A percentile compares a stretch with the other conserved stretches of the same genome.
These are phyloP conservation scores for Rhodamnia rubescens DNA, from an alignment of 345 rosid genomes.

Conservation along the genomic window DNA sequence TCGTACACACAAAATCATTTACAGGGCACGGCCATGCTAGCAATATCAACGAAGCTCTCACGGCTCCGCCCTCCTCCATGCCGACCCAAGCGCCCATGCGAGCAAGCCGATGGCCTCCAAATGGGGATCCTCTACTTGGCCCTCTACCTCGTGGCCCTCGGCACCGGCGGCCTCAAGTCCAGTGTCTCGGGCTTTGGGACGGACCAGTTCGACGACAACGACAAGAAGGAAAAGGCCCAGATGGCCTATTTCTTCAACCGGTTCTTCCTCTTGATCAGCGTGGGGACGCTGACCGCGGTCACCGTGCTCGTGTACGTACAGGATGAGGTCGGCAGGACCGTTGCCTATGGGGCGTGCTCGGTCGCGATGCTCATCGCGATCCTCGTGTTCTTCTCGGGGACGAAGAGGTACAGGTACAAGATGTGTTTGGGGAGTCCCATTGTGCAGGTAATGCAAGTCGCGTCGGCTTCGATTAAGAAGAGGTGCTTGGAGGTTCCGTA, in stretches of 20 bases:
- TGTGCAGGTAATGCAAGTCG: constrained; percentile 65
- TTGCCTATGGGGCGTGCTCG: constrained; percentile 52
- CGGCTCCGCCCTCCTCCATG: constrained; percentile 63
- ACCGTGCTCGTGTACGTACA: constrained; percentile 58
- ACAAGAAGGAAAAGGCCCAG: constrained; percentile 47
- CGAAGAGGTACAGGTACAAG: constrained; percentile 59
- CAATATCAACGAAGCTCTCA: constrained; percentile 44
- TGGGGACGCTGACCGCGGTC: constrained; percentile 46
- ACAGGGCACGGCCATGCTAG: constrained; percentile 70
- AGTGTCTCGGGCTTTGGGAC: constrained; percentile 65
- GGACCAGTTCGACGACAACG: constrained; percentile 54
- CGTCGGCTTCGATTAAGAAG: constrained; percentile 50
- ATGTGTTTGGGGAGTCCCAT: constrained; percentile 67
- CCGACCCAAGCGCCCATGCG: constrained; percentile 23
- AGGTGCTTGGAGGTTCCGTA: constrained; percentile 38
- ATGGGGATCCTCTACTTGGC: constrained; percentile 61
- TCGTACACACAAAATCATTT: neutral
- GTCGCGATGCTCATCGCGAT: constrained; percentile 54
- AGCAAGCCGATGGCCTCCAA: constrained; percentile 46
- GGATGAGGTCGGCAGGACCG: constrained; percentile 47
- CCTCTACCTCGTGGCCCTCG: constrained; percentile 46
- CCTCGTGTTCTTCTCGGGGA: constrained; percentile 44
- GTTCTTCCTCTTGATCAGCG: constrained; percentile 50
- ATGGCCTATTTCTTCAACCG: constrained; percentile 55
- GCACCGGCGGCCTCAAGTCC: constrained; percentile 65